These are phyloP conservation scores for Boletellus sp. DNA, from an alignment of 1,284 basidiomycete species.

Conservation along the genomic window DNA sequence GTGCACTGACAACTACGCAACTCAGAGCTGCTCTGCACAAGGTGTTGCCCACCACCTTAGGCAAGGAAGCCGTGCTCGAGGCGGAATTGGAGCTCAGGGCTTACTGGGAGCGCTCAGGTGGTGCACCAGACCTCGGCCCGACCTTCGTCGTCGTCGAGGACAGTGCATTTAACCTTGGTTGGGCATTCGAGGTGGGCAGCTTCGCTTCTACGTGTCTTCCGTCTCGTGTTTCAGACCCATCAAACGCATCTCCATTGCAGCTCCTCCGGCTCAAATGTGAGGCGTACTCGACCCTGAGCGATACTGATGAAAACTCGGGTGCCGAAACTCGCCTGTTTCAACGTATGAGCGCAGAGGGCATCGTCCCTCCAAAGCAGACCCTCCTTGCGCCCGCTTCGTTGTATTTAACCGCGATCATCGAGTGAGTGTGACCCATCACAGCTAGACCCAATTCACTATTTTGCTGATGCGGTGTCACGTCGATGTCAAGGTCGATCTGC, in stretches of 20 bases:
- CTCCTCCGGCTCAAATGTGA: constrained; percentile 78
- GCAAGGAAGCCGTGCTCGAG: constrained; percentile 87
- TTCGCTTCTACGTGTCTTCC: background rate
- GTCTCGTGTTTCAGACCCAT: constrained; percentile 7
- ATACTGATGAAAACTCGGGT: constrained; percentile 69
- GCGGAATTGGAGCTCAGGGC: constrained; percentile 87
- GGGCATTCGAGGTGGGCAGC: constrained; percentile 68
- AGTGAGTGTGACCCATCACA: constrained; percentile 54
- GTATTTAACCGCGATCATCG: constrained; percentile 89
- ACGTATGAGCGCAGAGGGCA: constrained; percentile 46
- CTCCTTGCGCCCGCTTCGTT: constrained; percentile 81
- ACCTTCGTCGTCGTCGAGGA: constrained; percentile 43
- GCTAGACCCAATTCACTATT: constrained; percentile 11
- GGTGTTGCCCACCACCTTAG: constrained; percentile 73
- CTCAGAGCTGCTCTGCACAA: constrained; percentile 72
- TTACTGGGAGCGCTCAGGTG: constrained; percentile 72
- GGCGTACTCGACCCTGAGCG: constrained; percentile 80
- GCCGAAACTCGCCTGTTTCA: constrained; percentile 61
- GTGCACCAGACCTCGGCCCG: constrained; percentile 34
- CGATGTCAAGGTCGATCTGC: constrained; percentile 64
- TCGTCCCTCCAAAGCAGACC: constrained; percentile 47
- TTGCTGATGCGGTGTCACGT: constrained; percentile 23
- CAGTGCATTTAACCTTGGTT: constrained; percentile 61
- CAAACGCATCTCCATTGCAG: constrained; percentile 35
- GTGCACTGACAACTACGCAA: constrained; percentile 72